A percentile compares a stretch with the other conserved stretches of the same genome.
phyloP scores from a whole-genome alignment of 1,139 yeast species.

The Wickerhamiella pararugosa region DNA sequence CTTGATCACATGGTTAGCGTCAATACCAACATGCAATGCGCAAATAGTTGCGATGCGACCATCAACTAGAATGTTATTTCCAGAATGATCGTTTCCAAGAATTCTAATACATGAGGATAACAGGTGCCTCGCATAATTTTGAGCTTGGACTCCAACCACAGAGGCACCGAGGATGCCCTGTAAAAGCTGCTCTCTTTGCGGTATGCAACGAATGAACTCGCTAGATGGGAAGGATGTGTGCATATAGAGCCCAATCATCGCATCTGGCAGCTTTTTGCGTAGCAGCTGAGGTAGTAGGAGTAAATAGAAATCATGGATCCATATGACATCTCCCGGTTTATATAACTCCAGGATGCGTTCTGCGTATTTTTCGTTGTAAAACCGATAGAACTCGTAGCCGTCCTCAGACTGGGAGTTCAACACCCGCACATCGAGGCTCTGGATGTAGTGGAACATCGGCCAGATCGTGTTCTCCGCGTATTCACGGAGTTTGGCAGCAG shows the following conservation, averaged over 20 bases:
- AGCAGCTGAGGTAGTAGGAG: slow-evolving; percentile 73
- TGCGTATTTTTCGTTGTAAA: slow-evolving; percentile 80
- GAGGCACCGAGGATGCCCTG: slow-evolving; percentile 90
- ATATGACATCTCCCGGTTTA: slow-evolving; percentile 79
- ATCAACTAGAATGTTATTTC: slow-evolving; percentile 22
- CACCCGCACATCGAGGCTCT: slow-evolving; percentile 28
- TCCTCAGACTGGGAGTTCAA: slow-evolving; percentile 34
- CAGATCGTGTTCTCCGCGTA: slow-evolving; percentile 93
- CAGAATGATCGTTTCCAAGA: slow-evolving; percentile 45
- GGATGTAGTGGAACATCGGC: slow-evolving; percentile 91
- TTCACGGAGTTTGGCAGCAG: slow-evolving; percentile 43
- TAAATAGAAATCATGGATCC: slow-evolving; percentile 91
- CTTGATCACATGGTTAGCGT: slow-evolving; percentile 12
- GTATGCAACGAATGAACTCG: slow-evolving; percentile 82
- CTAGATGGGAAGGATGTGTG: slow-evolving; percentile 87
- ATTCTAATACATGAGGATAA: slow-evolving; percentile 77
- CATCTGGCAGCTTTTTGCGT: slow-evolving; percentile 68
- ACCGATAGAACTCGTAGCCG: slow-evolving; percentile 87
- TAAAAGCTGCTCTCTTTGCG: slow-evolving; percentile 64
- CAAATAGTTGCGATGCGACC: slow-evolving; percentile 32
- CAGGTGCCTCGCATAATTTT: slow-evolving; percentile 78
- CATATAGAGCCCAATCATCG: slow-evolving; percentile 65
- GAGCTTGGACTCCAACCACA: slow-evolving; percentile 72
- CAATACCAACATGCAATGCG: slow-evolving; percentile 16
- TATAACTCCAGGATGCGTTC: slow-evolving; percentile 59